Conservation (phyloP, 768 basidiomycete species). For the Auricularia cornea region DNA sequence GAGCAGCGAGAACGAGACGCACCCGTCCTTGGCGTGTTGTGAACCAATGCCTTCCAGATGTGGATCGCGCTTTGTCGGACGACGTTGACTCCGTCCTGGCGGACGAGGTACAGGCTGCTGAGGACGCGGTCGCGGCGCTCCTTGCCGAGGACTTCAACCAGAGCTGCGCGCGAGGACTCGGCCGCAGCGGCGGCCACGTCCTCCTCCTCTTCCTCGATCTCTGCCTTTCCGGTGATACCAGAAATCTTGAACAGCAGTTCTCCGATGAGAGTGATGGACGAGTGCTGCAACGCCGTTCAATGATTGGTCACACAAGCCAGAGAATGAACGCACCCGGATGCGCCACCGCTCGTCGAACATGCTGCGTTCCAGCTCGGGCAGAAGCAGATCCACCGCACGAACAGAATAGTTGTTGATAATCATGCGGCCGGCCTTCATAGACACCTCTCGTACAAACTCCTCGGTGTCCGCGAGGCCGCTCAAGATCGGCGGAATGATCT, state of each 20-base stretch:
- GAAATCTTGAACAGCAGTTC: slow-evolving; percentile 95
- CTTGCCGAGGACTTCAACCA: slow-evolving; percentile 78
- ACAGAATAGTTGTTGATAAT: slow-evolving; percentile 89
- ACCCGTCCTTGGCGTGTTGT: slow-evolving; percentile 91
- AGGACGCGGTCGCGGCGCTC: slow-evolving; percentile 89
- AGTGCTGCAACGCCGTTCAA: slow-evolving; percentile 49
- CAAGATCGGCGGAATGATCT: slow-evolving; percentile 89
- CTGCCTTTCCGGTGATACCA: slow-evolving; percentile 85
- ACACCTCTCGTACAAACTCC: slow-evolving; percentile 93
- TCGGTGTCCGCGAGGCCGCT: slow-evolving; percentile 86
- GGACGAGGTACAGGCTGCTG: slow-evolving; percentile 82
- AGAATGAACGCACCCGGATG: slow-evolving; percentile 76
- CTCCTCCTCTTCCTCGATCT: slow-evolving; percentile 69
- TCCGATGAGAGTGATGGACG: slow-evolving; percentile 91
- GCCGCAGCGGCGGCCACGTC: slow-evolving; percentile 53
- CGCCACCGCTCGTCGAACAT: slow-evolving; percentile 96
- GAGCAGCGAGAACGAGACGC: slow-evolving; percentile 11
- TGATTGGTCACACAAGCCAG: too few species aligned
- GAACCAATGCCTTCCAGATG: slow-evolving; percentile 97
- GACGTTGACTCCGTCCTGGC: slow-evolving; percentile 83
- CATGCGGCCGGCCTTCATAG: slow-evolving; percentile 98
- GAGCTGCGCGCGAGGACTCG: slow-evolving; percentile 76
- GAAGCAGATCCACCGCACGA: slow-evolving; percentile 84
- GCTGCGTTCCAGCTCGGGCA: slow-evolving; percentile 88
- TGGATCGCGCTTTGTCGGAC: slow-evolving; percentile 89